These are phyloP conservation scores for Xylaria sp. DNA, from an alignment of 2,329 filamentous ascomycete species.

Conservation along the genomic window DNA sequence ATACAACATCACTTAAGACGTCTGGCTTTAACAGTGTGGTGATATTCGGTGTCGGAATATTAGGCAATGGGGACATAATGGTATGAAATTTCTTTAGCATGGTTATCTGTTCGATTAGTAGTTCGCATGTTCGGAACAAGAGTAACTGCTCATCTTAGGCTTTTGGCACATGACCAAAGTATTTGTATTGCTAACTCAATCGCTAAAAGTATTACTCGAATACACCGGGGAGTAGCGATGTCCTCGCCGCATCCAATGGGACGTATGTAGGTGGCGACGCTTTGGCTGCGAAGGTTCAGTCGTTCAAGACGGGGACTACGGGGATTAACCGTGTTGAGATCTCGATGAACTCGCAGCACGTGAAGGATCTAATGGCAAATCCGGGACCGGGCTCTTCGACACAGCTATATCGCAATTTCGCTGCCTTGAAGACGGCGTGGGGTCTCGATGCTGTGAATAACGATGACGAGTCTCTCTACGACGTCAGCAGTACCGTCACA, in stretches of 20 bases:
- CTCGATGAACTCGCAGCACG: slow-evolving; percentile 56
- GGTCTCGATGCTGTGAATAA: slow-evolving; percentile 58
- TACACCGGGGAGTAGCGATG: slow-evolving; percentile 51
- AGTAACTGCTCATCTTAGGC: neutral
- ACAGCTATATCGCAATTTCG: slow-evolving; percentile 54
- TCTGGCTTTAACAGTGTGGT: slow-evolving; percentile 57
- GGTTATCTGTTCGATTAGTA: no score
- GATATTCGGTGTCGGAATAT: slow-evolving; percentile 57
- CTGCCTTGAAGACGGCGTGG: slow-evolving; percentile 54
- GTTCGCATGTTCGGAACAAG: neutral
- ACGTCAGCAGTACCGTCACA: slow-evolving; percentile 53
- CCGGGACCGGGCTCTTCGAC: slow-evolving; percentile 50
- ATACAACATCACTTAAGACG: slow-evolving; percentile 54
- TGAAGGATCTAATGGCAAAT: slow-evolving; percentile 52
- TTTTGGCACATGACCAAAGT: neutral
- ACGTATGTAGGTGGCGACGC: slow-evolving; percentile 60
- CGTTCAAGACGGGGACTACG: slow-evolving; percentile 52
- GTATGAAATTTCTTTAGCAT: slow-evolving; percentile 18
- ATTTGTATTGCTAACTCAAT: neutral
- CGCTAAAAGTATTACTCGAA: slow-evolving; percentile 54
- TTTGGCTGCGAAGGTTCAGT: slow-evolving; percentile 58
- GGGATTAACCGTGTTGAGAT: slow-evolving; percentile 54
- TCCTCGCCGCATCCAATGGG: slow-evolving; percentile 52
- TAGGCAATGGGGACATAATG: slow-evolving; percentile 56
- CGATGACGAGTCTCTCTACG: slow-evolving; percentile 58